Conservation (phyloP, 2,329 filamentous ascomycete genomes). For the Ploettnerulaceae sp. region DNA sequence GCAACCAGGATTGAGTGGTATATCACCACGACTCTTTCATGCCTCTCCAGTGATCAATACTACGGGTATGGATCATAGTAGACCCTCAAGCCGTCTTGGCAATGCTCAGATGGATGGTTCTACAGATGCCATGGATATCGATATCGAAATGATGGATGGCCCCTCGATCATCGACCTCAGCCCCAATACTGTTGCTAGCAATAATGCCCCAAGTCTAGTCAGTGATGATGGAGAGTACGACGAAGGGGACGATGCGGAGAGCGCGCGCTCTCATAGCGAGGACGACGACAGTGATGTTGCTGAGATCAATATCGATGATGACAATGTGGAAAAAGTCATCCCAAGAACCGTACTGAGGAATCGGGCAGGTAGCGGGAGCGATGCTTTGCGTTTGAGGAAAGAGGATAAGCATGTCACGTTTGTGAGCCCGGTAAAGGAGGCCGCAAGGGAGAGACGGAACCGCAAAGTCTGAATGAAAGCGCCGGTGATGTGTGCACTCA, state of each 20-base stretch:
- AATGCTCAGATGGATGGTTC: slow-evolving; percentile 15
- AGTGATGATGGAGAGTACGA: slow-evolving; percentile 78
- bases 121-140: slow-evolving; percentile 21
- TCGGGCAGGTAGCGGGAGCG: slow-evolving; percentile 22
- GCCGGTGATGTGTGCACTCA: no score
- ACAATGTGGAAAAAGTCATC: slow-evolving; percentile 29
- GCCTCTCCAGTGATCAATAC: slow-evolving; percentile 32
- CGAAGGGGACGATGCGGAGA: slow-evolving; percentile 57
- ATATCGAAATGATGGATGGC: slow-evolving; percentile 41
- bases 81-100: slow-evolving; percentile 20
- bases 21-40: slow-evolving; percentile 37
- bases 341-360: slow-evolving; percentile 26
- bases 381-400: slow-evolving; percentile 27
- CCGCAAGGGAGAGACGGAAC: slow-evolving; percentile 24
- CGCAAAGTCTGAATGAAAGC: slow-evolving; percentile 11
- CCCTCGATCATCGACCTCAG: slow-evolving; percentile 61
- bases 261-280: slow-evolving; percentile 40
- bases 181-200: slow-evolving; percentile 64
- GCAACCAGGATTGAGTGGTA: slow-evolving; percentile 36
- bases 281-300: slow-evolving; percentile 59
- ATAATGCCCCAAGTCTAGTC: slow-evolving; percentile 73
- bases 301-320: slow-evolving; percentile 58
- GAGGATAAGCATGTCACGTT: slow-evolving; percentile 36
- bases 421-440: slow-evolving; percentile 32
- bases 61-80: slow-evolving; percentile 20